Percentiles rank a stretch among this genome's conserved stretches.
Conservation (phyloP, 352 stramenopile species). For the Globisporangium acanthophoron region DNA sequence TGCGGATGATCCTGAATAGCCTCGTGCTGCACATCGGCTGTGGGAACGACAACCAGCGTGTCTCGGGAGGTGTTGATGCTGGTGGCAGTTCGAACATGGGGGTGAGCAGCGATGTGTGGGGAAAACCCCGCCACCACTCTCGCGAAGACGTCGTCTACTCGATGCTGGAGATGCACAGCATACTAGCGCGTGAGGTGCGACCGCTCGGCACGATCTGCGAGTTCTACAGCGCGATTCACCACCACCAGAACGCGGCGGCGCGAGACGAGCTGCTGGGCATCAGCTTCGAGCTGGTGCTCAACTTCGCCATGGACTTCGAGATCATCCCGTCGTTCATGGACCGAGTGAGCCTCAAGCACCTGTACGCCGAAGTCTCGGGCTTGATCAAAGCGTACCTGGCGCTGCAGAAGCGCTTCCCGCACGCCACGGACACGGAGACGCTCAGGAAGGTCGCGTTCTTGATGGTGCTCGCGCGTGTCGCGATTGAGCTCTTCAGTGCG, state of each 20-base stretch:
- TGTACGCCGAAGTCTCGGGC: slow-evolving; percentile 53
- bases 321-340: slow-evolving; percentile 80
- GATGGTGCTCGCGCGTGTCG: slow-evolving; percentile 58
- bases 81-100: not conserved
- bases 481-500: slow-evolving; percentile 57
- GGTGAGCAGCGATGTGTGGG: slow-evolving; percentile 2
- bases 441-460: slow-evolving; percentile 70
- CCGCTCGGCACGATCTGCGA: slow-evolving; percentile 63
- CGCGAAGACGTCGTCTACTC: slow-evolving; percentile 63
- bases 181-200: slow-evolving; percentile 63
- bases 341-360: slow-evolving; percentile 61
- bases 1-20: slow-evolving; percentile 44
- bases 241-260: slow-evolving; percentile 14
- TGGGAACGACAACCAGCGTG: slow-evolving; percentile 15
- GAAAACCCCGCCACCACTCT: slow-evolving; percentile 21
- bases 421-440: slow-evolving; percentile 48
- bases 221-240: slow-evolving; percentile 60
- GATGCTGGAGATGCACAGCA: slow-evolving; percentile 71
- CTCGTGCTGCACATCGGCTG: slow-evolving; percentile 38
- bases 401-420: slow-evolving; percentile 46
- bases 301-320: slow-evolving; percentile 78
- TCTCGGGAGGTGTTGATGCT: not conserved
- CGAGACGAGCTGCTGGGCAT: slow-evolving; percentile 54
- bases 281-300: slow-evolving; percentile 58
- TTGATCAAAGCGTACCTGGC: slow-evolving; percentile 62